Base-by-base conservation (phyloP, 805 yeast genomes). In the Sporopachydermia quercuum region DNA sequence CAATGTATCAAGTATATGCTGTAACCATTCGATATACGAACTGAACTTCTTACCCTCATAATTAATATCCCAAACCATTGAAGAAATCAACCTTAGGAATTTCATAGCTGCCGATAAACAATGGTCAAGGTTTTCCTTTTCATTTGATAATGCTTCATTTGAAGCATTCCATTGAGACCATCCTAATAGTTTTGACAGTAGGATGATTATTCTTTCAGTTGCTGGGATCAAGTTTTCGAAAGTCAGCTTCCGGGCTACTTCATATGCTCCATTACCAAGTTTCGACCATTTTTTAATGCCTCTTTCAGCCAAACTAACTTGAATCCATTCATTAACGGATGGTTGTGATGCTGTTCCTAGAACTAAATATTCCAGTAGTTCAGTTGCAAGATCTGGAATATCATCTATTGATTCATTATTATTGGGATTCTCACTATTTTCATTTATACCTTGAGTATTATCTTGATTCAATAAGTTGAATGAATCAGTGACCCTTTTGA, bases 241-340 rank as follows among this genome's bases (percentile, higher is more conserved):
- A 2, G 66, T 40, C 3, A 53, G 45, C 39, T 65, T 64, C 41
- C 71, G 49, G 1, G 63, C 50, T 17, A 51, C 49, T 23, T 72
- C 77, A 50, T 65, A 74, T 6, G 62, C 56, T 3, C 60, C 49
- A 36, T 57, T 60, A 0, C 74, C 73, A 15, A 62, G 40, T 38
- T 63, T 62, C 2, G 54, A 48, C 61, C 78, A 63, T 41, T 68
- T 56, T 42, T 66, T 67, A 34, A 68, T 54, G 3, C 76, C 78
- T 37, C 75, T 52, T 43, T 74, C 80, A 0, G 77, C 78, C 35
- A 73, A 55, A 45, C 68, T 69, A 43, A 73, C 73, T 3, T 68
- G 57, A 57, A 76, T 60, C 66, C 67, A 76, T 39, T 66, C 69
- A 38, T 59, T 59, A 1, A 68, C 52, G 1, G 58, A 47, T n/a